These are phyloP conservation scores for Cnidoscolus chayamansa DNA, from an alignment of 441 rosid genomes.

Conservation along the genomic window DNA sequence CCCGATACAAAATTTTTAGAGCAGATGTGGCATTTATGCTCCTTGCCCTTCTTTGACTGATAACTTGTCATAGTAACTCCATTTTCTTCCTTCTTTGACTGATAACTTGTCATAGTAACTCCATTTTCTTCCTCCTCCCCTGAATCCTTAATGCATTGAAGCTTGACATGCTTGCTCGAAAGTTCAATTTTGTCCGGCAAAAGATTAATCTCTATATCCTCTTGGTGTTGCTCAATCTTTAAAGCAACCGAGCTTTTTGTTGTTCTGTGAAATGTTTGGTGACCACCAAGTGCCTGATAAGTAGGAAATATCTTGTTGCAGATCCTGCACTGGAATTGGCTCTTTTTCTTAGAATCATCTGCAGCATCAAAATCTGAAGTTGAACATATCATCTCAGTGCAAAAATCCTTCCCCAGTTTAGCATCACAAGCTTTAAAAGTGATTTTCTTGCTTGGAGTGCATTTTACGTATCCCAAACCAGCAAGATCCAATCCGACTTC, in stretches of 20 bases:
- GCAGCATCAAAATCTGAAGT: conserved; percentile 23
- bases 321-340: conserved; percentile 40
- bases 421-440: conserved; percentile 20
- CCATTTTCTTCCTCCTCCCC: conserved; percentile 22
- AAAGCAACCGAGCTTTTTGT: conserved; percentile 16
- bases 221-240: conserved; percentile 26
- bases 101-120: conserved; percentile 2
- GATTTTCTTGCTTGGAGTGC: conserved; percentile 20
- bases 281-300: conserved; percentile 68
- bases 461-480: conserved; percentile 19
- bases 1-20: conserved; percentile 41
- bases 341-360: conserved; percentile 24
- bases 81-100: conserved; percentile 23
- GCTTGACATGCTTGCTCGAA: conserved; percentile 19
- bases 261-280: conserved; percentile 49
- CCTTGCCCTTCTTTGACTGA: conserved; percentile 31
- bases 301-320: conserved; percentile 49
- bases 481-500: conserved; percentile 21
- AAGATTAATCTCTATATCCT: conserved; percentile 15
- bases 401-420: conserved; percentile 24
- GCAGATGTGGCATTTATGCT: conserved; percentile 41
- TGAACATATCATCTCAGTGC: conserved; percentile 8
- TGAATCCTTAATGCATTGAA: conserved; percentile 22
- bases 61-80: conserved; percentile 4
- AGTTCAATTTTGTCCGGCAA: conserved; percentile 27